Evolutionary conservation across 2,329 filamentous ascomycete genomes (phyloP), one percentile per base, ranked within the genome.

Genomic region (Monilinia vaccinii-corymbosi): DNA sequence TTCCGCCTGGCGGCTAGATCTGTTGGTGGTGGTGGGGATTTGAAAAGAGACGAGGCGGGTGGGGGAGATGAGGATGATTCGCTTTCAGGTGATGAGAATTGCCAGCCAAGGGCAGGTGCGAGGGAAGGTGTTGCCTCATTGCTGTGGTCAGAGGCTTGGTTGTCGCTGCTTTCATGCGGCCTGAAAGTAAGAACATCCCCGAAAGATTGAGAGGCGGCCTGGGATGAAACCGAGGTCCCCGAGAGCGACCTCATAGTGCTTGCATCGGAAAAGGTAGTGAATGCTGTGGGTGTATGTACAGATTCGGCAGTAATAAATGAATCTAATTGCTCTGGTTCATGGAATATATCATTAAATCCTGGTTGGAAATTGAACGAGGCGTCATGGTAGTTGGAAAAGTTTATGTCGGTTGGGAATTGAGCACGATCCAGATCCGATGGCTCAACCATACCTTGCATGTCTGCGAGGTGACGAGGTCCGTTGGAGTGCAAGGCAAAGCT

Each of bases 1-100:
- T 68, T 69, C 31, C 70, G 64, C 16, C 69, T 67, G 11, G 67
- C 66, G 50, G 68, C 69, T 61, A 71, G 64, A 56, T 71, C 65
- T 60, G 64, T 67, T 23, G 69, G 68, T 23, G 67, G 70, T 14
- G 69, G 67, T 32, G 69, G 67, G 5, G 67, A 66, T 38, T 65
- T 71, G 63, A 72, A 71, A 0, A 65, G 61, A 14, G 63, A 62
- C 8, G 69, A 50, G 4, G 53, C 63, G 13, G 67, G 62, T 45
- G 70, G 70, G 11, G 66, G 66, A 10, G 64, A 67, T 6, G 56
- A 40, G 10, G 64, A 65, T 42, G 62, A 57, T 49, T 62, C 59
- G 3, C 63, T 61, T 18, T 65, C 64, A 31, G 65, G 63, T 38
- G 63, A 56, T 40, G 63, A 61, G 9, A 67, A 64, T 32, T 62